These are phyloP conservation scores for Bimuria novae-zelandiae DNA, from an alignment of 2,329 filamentous ascomycete species.

Conservation along the genomic window DNA sequence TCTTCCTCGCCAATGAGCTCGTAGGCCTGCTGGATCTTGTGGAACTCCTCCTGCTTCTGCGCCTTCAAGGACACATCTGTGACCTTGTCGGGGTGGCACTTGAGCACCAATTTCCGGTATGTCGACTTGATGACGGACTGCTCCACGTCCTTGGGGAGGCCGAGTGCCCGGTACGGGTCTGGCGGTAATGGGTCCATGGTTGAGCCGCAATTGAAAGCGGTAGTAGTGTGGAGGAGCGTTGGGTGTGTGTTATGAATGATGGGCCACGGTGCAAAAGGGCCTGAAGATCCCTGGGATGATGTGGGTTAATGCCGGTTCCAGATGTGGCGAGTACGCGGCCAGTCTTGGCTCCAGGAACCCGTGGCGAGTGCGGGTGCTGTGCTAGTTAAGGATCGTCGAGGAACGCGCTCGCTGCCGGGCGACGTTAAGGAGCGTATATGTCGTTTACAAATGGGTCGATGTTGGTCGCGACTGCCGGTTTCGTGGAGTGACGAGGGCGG, in stretches of 20 bases:
- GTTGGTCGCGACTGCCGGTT: conserved; percentile 17
- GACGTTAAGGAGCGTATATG: conserved; percentile 8
- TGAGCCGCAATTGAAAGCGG: conserved; percentile 25
- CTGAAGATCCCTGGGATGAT: conserved; percentile 5
- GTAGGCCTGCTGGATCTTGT: conserved; percentile 90
- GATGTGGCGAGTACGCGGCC: conserved; percentile 27
- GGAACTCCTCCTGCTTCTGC: conserved; percentile 83
- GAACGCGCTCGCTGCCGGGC: conserved; percentile 6
- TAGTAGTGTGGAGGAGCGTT: conserved; percentile 3
- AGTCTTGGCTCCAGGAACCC: conserved; percentile 14
- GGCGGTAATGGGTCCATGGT: conserved; percentile 57
- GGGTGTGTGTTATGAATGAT: conserved; percentile 14
- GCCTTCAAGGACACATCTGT: conserved; percentile 77
- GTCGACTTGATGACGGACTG: conserved; percentile 74
- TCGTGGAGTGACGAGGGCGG: conserved; percentile 3
- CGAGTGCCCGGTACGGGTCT: conserved; percentile 81
- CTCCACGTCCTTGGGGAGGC: conserved; percentile 73
- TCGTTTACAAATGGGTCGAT: not conserved
- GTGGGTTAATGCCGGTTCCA: conserved; percentile 14
- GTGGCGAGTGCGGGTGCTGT: conserved; percentile 1
- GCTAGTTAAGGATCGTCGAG: conserved; percentile 6
- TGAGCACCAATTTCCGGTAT: conserved; percentile 83
- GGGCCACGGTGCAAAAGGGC: not conserved
- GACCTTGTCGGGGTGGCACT: conserved; percentile 90
- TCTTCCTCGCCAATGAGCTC: conserved; percentile 82